phyloP scores from a whole-genome alignment of 352 stramenopile genomes.

The Globisporangium nodosum region DNA sequence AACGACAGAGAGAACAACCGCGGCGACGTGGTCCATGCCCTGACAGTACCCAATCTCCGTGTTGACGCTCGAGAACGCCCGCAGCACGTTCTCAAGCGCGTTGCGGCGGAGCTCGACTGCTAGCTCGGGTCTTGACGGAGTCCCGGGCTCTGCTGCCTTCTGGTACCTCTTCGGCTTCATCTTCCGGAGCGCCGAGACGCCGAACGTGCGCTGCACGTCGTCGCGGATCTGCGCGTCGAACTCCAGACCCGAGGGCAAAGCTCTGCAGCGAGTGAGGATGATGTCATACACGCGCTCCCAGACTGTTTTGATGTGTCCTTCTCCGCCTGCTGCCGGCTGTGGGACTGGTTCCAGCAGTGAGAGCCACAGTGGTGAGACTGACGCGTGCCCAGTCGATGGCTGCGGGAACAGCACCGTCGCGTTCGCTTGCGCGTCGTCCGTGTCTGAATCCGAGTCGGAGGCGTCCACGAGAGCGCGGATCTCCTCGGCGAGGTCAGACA shows the following conservation, averaged over 20 bases:
- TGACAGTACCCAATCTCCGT: constrained; percentile 72
- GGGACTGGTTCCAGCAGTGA: background rate
- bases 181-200: constrained; percentile 44
- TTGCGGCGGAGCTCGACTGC: constrained; percentile 25
- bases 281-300: constrained; percentile 44
- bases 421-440: constrained; percentile 6
- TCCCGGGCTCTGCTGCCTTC: background rate
- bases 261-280: constrained; percentile 38
- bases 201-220: constrained; percentile 69
- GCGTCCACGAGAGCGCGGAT: constrained; percentile 36
- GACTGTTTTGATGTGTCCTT: background rate
- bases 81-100: constrained; percentile 53
- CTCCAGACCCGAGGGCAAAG: constrained; percentile 27
- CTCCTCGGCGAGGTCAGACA: constrained; percentile 49
- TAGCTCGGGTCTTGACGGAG: constrained; percentile 4
- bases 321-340: background rate
- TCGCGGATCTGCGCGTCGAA: constrained; percentile 55
- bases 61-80: constrained; percentile 59
- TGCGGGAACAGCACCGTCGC: background rate
- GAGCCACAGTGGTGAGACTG: constrained; percentile 8
- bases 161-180: constrained; percentile 20
- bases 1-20: constrained; percentile 54
- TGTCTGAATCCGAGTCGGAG: constrained; percentile 30
- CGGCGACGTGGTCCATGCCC: constrained; percentile 67
- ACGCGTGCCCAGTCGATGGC: background rate